Evolutionary conservation across 805 yeast species (phyloP).

Genomic region (Starmerella potacharoeniae): DNA sequence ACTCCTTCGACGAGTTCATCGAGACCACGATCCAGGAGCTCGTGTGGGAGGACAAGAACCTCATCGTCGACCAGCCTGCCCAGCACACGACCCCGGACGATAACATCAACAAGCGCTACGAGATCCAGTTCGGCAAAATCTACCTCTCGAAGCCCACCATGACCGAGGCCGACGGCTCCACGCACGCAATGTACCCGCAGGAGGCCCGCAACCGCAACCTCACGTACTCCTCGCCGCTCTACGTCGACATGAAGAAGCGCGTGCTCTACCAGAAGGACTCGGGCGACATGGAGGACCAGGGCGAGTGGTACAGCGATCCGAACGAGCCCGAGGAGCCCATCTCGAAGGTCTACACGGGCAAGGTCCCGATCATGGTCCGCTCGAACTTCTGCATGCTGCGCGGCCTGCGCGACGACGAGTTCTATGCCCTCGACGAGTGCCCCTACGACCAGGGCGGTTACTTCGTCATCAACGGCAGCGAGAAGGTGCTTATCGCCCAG

Average conservation of each 20-base stretch:
- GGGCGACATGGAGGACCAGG: slow-evolving; percentile 31
- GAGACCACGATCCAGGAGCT: slow-evolving; percentile 94
- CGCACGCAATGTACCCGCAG: slow-evolving; percentile 96
- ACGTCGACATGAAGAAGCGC: slow-evolving; percentile 88
- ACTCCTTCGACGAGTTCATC: slow-evolving; percentile 95
- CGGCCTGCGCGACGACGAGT: slow-evolving; percentile 82
- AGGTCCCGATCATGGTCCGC: slow-evolving; percentile 94
- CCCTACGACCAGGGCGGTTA: slow-evolving; percentile 99
- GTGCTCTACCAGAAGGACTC: slow-evolving; percentile 39
- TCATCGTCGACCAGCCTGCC: slow-evolving; percentile 94
- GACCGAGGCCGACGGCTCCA: slow-evolving; percentile 99
- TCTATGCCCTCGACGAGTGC: slow-evolving; percentile 92
- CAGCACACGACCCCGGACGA: slow-evolving; percentile 90
- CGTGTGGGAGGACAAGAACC: slow-evolving; percentile 87
- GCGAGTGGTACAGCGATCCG: slow-evolving; percentile 50
- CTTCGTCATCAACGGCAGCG: slow-evolving; percentile 96
- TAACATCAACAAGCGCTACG: slow-evolving; percentile 82
- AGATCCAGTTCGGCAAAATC: slow-evolving; percentile 95
- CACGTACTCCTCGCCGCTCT: slow-evolving; percentile 91
- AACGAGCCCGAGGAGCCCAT: slow-evolving; percentile 56
- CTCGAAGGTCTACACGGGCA: slow-evolving; percentile 83
- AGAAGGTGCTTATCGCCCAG: slow-evolving; percentile 95
- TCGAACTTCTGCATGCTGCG: slow-evolving; percentile 91
- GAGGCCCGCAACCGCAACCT: slow-evolving; percentile 93
- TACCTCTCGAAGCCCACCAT: slow-evolving; percentile 93